Conservation (phyloP, 2,329 filamentous ascomycete species). For the Penicillium olsonii region DNA sequence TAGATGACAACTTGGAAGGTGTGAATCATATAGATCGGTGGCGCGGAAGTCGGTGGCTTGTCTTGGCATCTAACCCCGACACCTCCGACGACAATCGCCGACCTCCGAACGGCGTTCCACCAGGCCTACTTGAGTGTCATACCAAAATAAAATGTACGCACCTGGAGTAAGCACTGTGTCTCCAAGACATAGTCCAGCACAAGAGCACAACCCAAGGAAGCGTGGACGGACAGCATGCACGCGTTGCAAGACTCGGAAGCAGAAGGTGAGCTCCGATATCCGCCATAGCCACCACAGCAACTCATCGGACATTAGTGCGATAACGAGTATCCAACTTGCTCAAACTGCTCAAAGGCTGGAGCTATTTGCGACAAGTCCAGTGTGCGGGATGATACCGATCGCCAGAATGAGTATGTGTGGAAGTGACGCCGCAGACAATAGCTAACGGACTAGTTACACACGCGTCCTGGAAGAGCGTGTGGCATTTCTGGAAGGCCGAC, state of each 20-base stretch:
- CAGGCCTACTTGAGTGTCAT: not conserved
- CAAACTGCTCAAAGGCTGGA: conserved; percentile 48
- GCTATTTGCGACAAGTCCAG: conserved; percentile 46
- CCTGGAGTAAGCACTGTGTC: conserved; percentile 18
- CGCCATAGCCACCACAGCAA: not conserved
- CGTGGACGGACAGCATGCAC: conserved; percentile 49
- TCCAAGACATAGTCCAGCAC: conserved; percentile 26
- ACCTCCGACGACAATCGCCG: conserved; percentile 1
- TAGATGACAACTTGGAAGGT: not conserved
- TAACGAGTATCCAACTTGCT: conserved; percentile 48
- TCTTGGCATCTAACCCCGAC: conserved; percentile 10
- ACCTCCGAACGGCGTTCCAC: not conserved
- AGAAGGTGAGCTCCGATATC: conserved; percentile 36
- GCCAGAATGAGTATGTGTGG: conserved; percentile 36
- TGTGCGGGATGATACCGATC: conserved; percentile 41
- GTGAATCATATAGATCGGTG: not conserved
- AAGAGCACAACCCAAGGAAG: conserved; percentile 46
- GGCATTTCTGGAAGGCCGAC: conserved; percentile 42
- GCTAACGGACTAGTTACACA: conserved; percentile 39
- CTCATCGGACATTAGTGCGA: conserved; percentile 38
- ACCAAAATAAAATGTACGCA: conserved; percentile 15
- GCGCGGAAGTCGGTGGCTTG: not conserved
- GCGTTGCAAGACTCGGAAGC: conserved; percentile 49
- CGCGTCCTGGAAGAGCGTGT: conserved; percentile 46
- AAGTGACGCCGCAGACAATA: not conserved